Evolutionary conservation across 2,329 filamentous ascomycete genomes (phyloP).

Genomic region (Diplodia scrobiculata): DNA sequence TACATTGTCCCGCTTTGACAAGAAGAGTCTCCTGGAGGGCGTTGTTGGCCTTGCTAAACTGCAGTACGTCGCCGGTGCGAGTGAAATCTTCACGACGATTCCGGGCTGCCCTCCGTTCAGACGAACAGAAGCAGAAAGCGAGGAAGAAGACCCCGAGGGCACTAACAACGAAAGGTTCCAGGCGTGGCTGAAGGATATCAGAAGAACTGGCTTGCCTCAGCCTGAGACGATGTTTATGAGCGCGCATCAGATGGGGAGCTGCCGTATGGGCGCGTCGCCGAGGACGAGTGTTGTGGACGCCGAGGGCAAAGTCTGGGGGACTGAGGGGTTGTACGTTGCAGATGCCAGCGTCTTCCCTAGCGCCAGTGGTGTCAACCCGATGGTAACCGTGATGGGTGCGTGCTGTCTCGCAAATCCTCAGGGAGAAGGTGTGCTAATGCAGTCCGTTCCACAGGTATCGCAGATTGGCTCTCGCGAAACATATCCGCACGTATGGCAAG

Average conservation of each 20-base stretch:
- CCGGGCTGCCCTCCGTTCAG: slow-evolving; percentile 65
- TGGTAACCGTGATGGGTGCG: slow-evolving; percentile 69
- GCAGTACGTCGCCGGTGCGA: slow-evolving; percentile 74
- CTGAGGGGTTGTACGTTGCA: slow-evolving; percentile 66
- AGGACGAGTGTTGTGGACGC: slow-evolving; percentile 51
- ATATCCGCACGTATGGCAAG: slow-evolving; percentile 36
- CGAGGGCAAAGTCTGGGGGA: slow-evolving; percentile 62
- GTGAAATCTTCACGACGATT: slow-evolving; percentile 71
- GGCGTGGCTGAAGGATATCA: slow-evolving; percentile 60
- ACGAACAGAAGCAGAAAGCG: slow-evolving; percentile 26
- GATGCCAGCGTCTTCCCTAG: slow-evolving; percentile 77
- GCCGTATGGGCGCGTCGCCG: slow-evolving; percentile 64
- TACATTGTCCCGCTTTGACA: slow-evolving; percentile 67
- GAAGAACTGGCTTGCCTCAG: slow-evolving; percentile 53
- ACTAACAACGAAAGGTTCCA: slow-evolving; percentile 63
- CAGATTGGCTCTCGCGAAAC: slow-evolving; percentile 42
- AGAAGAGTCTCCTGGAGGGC: slow-evolving; percentile 70
- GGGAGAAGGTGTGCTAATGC: slow-evolving; percentile 1
- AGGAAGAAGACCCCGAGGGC: slow-evolving; percentile 44
- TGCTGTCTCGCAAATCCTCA: slow-evolving; percentile 16
- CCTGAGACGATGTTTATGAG: slow-evolving; percentile 61
- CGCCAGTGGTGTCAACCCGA: slow-evolving; percentile 78
- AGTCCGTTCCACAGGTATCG: slow-evolving; percentile 35
- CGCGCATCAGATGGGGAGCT: slow-evolving; percentile 82
- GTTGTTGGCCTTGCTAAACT: slow-evolving; percentile 73